These are phyloP conservation scores for Dysphania ambrosioides DNA, from an alignment of 148 eudicot genomes.

Conservation along the genomic window DNA sequence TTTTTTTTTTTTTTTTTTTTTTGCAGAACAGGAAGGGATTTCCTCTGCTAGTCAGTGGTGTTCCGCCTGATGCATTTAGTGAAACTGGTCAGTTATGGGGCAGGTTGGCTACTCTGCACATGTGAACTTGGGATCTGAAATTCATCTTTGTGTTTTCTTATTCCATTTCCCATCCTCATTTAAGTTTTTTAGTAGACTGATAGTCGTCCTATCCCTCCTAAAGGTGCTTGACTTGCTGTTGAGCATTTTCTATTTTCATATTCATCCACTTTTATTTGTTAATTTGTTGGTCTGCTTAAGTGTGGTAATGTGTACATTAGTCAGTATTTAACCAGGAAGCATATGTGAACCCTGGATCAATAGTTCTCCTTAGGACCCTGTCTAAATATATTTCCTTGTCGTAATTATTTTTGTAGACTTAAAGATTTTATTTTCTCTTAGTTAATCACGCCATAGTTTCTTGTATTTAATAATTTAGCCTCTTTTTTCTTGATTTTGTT, in stretches of 20 bases:
- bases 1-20: conserved; percentile 22
- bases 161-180: neutral
- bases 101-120: conserved; percentile 51
- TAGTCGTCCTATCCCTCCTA: neutral
- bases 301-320: neutral
- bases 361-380: neutral
- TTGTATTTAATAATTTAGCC: neutral
- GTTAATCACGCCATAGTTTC: neutral
- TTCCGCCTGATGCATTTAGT: conserved; percentile 99
- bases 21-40: conserved; percentile 78
- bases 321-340: neutral
- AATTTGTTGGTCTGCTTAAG: neutral
- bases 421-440: neutral
- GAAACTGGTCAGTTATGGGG: conserved; percentile 98
- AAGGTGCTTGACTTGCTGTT: neutral
- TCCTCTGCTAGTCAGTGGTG: conserved; percentile 92
- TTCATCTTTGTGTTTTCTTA: neutral
- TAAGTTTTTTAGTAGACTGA: neutral
- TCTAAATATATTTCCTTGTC: neutral
- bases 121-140: neutral
- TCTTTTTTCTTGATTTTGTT: neutral
- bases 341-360: neutral
- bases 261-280: neutral
- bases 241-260: neutral
- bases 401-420: neutral